Base-by-base conservation (phyloP, 805 yeast species). In the Kodamaea neixiangensis region DNA sequence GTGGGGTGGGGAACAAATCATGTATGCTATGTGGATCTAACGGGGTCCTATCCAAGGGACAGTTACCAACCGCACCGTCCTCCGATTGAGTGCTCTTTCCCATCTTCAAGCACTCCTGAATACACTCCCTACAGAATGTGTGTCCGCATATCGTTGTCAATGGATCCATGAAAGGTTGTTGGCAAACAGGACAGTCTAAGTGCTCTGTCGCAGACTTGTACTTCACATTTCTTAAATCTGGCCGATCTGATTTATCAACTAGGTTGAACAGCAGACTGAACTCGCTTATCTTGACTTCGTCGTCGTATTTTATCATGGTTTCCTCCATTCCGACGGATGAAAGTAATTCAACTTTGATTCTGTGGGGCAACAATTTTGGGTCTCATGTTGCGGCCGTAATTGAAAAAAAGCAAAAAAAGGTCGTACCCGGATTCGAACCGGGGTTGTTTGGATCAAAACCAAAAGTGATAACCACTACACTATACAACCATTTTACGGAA, bases 351-450 rank as follows among this genome's bases (percentile, higher is more conserved):
- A 31, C 19, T 14, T 39, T n/a, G 5, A 7, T 39, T 46, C 17
- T 14, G 45, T 39, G 49, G 49, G 49, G 45, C 31, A 39, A 41
- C 31, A 31, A 39, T n/a, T 37, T 14, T 15, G 14, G n/a, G n/a
- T n/a, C n/a, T 13, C 25, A n/a, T 6, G 37, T 7, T 7, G 11
- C 7, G 10, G 7, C 5, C 11, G 33, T n/a, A 39, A 14, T 18
- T 19, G n/a, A 22, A 46, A 46, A 47, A 53, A 65, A 35, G 41
- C n/a, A 15, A 37, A 61, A 57, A 39, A 25, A 82, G 87, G 86
- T 82, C 87, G 80, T 80, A 80, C 87, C 87, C 87, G 87, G 87
- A 80, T 81, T 83, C 87, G 88, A 83, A 83, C 87, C 81, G 87
- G 86, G 86, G 87, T 83, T 81, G 83, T 75, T 70, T 81, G 87